These are phyloP conservation scores for Coniella vitis DNA, from an alignment of 2,329 filamentous ascomycete species.

Conservation along the genomic window DNA sequence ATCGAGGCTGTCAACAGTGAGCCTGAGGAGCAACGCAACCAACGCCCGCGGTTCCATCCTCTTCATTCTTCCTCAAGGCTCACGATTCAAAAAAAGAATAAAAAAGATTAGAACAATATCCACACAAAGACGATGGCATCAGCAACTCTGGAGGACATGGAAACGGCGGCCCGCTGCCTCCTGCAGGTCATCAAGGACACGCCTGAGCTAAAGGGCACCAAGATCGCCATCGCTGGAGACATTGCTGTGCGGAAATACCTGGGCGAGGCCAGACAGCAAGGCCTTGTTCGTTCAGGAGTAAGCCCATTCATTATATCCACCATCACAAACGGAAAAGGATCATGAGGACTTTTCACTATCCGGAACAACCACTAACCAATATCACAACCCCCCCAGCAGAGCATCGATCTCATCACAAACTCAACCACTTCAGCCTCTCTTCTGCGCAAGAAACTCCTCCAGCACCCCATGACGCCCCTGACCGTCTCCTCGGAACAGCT, in stretches of 20 bases:
- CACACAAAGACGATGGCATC: no score
- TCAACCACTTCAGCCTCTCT: conserved; percentile 14
- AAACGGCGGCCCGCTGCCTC: conserved; percentile 13
- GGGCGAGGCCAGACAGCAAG: conserved; percentile 5
- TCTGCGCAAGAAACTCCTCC: conserved; percentile 15
- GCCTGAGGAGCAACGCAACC: no score
- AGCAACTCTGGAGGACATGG: conserved; percentile 10
- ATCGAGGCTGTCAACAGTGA: no score
- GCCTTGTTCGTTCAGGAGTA: conserved; percentile 5
- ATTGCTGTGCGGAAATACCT: conserved; percentile 14
- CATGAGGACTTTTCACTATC: no score
- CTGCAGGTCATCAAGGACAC: conserved; percentile 17
- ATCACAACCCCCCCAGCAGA: conserved; percentile 7
- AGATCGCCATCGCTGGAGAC: conserved; percentile 11
- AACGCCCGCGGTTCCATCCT: no score
- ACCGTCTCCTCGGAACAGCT: conserved; percentile 9
- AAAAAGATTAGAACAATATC: background rate
- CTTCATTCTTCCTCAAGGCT: no score
- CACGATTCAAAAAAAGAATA: background rate
- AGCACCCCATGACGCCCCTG: conserved; percentile 14
- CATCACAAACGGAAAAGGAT: background rate
- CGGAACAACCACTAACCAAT: no score
- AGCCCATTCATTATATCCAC: background rate
- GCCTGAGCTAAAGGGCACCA: conserved; percentile 12
- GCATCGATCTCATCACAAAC: conserved; percentile 15